Evolutionary conservation across 495 filamentous ascomycete species (phyloP).

Genomic region (Penicillium taxi): DNA sequence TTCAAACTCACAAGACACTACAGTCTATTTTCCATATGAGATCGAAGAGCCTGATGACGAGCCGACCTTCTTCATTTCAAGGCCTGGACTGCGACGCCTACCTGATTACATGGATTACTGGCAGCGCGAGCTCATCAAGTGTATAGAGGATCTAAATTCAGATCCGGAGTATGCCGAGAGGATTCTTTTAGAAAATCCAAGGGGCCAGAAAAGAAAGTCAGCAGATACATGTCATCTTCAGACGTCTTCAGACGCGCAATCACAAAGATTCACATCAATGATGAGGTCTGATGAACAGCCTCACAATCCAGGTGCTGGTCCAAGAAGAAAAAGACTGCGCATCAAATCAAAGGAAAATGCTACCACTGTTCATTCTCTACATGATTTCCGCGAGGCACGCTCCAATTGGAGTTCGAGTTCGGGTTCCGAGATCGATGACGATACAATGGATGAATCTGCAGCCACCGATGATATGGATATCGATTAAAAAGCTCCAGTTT

Average conservation of each 20-base stretch:
- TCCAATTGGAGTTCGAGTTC: conserved; percentile 18
- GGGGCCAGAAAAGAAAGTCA: conserved; percentile 38
- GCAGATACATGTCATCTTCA: background rate
- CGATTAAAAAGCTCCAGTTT: too few relatives aligned
- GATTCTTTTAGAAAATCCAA: conserved; percentile 4
- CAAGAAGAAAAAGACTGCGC: conserved; percentile 24
- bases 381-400: conserved; percentile 12
- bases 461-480: conserved; percentile 26
- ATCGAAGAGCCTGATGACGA: conserved; percentile 41
- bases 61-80: conserved; percentile 2
- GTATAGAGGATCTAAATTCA: conserved; percentile 24
- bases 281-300: conserved; percentile 5
- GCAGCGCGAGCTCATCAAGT: conserved; percentile 30
- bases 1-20: too few relatives aligned
- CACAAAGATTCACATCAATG: background rate
- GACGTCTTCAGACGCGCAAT: background rate
- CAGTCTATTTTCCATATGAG: conserved; percentile 34
- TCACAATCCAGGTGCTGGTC: conserved; percentile 3
- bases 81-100: conserved; percentile 7
- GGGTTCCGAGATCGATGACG: conserved; percentile 15
- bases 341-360: conserved; percentile 11
- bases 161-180: conserved; percentile 6
- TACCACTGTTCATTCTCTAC: conserved; percentile 5
- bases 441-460: conserved; percentile 7
- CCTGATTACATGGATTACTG: conserved; percentile 19